Conservation (phyloP, 1,284 basidiomycete species). For the Papiliotrema flavescens region DNA sequence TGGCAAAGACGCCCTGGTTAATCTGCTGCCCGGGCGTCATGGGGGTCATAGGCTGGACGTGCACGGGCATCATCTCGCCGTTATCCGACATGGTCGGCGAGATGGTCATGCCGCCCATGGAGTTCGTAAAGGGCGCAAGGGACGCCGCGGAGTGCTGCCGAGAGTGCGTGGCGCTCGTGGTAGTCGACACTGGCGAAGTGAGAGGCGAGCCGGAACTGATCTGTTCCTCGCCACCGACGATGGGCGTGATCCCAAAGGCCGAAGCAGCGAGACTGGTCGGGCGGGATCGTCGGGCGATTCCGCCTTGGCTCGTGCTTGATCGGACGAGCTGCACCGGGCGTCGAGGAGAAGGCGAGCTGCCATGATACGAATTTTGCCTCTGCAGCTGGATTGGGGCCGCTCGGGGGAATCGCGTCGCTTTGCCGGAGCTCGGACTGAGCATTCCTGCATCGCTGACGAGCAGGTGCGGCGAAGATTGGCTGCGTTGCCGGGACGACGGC, state of each 20-base stretch:
- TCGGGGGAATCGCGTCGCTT: constrained; percentile 23
- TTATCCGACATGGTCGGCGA: constrained; percentile 33
- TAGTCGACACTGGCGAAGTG: constrained; percentile 13
- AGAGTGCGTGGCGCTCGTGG: constrained; percentile 15
- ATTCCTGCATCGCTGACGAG: constrained; percentile 15
- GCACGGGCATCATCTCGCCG: constrained; percentile 11
- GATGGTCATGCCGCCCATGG: constrained; percentile 33
- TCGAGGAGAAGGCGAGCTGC: constrained; percentile 32
- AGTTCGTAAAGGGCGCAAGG: constrained; percentile 28
- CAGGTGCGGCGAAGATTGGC: constrained; percentile 38
- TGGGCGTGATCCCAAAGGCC: constrained; percentile 40
- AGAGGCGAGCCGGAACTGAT: constrained; percentile 13
- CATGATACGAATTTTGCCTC: constrained; percentile 39
- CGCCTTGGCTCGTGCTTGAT: constrained; percentile 26
- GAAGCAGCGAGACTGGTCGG: constrained; percentile 37
- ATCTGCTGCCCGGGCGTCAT: constrained; percentile 4
- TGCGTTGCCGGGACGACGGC: constrained; percentile 25
- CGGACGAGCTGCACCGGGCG: constrained; percentile 21
- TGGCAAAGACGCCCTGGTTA: constrained; percentile 11
- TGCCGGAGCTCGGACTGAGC: constrained; percentile 35
- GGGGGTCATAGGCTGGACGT: constrained; percentile 27
- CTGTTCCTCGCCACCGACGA: constrained; percentile 16
- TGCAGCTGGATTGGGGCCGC: constrained; percentile 26
- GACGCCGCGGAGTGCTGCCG: constrained; percentile 22
- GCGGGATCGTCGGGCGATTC: constrained; percentile 16